Conservation (phyloP, 352 stramenopile genomes). For the Globisporangium middletonii region DNA sequence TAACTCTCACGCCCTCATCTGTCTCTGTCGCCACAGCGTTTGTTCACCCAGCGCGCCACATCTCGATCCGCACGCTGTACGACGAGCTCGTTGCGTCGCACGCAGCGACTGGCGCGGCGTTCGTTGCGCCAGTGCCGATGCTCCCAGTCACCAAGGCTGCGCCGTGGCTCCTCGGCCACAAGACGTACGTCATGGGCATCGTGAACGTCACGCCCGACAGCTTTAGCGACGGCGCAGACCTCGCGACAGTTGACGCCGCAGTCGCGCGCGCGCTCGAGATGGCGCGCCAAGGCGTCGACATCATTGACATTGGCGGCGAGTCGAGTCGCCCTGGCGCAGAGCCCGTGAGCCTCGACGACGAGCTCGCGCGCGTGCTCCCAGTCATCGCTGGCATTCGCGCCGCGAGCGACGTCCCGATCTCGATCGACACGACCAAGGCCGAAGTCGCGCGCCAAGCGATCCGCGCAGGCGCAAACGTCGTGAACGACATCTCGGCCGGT, state of each 20-base stretch:
- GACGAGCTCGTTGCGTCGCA: slow-evolving; percentile 20
- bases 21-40: slow-evolving; percentile 27
- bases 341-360: slow-evolving; percentile 82
- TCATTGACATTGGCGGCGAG: slow-evolving; percentile 99
- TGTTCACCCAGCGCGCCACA: slow-evolving; percentile 69
- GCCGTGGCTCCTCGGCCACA: slow-evolving; percentile 42
- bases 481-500: slow-evolving; percentile 98
- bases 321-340: slow-evolving; percentile 96
- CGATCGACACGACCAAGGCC: slow-evolving; percentile 96
- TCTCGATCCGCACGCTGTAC: slow-evolving; percentile 73
- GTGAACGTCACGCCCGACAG: slow-evolving; percentile 99
- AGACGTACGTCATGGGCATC: slow-evolving; percentile 96
- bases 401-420: slow-evolving; percentile 83
- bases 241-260: slow-evolving; percentile 42
- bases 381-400: slow-evolving; percentile 90
- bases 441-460: slow-evolving; percentile 88
- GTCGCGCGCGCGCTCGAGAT: slow-evolving; percentile 87
- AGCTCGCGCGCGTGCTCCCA: slow-evolving; percentile 90
- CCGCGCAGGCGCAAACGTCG: slow-evolving; percentile 91
- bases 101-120: slow-evolving; percentile 12
- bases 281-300: slow-evolving; percentile 85
- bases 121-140: slow-evolving; percentile 39
- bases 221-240: slow-evolving; percentile 86
- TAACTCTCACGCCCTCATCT: background rate
- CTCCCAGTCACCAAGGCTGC: slow-evolving; percentile 38